Evolutionary conservation across 2,329 filamentous ascomycete species (phyloP).

Genomic region (Apiospora kogelbergensis): DNA sequence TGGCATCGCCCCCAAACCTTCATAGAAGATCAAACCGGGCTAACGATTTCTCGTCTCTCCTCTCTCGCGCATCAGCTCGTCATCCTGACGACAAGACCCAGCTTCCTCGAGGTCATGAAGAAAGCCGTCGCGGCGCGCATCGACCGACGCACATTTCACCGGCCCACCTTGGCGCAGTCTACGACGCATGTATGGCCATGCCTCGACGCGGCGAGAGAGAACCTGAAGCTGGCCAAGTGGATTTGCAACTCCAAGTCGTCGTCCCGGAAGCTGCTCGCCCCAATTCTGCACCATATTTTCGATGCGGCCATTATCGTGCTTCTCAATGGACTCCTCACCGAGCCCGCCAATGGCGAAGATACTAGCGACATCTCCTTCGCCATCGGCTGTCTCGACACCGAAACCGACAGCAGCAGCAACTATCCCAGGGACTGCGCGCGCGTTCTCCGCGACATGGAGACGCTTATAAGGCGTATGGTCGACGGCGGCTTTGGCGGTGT

Average conservation of each 20-base stretch:
- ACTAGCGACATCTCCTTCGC: conserved; percentile 39
- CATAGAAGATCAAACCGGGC: neutral
- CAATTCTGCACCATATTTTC: conserved; percentile 49
- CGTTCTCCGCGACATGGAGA: conserved; percentile 38
- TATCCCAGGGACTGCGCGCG: conserved; percentile 39
- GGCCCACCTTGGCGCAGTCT: neutral
- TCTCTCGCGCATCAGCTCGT: conserved; percentile 37
- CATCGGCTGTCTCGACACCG: conserved; percentile 40
- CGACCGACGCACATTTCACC: conserved; percentile 20
- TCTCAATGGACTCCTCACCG: conserved; percentile 42
- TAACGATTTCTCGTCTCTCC: neutral
- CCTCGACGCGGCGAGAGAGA: conserved; percentile 44
- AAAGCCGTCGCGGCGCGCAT: conserved; percentile 44
- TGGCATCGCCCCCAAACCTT: neutral
- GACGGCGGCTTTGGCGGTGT: neutral
- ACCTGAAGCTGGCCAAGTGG: conserved; percentile 44
- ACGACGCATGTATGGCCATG: conserved; percentile 36
- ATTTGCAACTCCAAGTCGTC: conserved; percentile 36
- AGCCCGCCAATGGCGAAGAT: conserved; percentile 24
- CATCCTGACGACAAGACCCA: conserved; percentile 48
- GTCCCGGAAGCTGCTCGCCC: conserved; percentile 36
- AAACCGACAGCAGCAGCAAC: conserved; percentile 31
- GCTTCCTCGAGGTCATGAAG: conserved; percentile 48
- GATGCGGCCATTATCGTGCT: conserved; percentile 50
- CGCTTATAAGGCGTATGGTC: conserved; percentile 35